These are phyloP conservation scores for Xylariaceae sp. DNA, from an alignment of 2,329 filamentous ascomycete genomes.

Conservation along the genomic window DNA sequence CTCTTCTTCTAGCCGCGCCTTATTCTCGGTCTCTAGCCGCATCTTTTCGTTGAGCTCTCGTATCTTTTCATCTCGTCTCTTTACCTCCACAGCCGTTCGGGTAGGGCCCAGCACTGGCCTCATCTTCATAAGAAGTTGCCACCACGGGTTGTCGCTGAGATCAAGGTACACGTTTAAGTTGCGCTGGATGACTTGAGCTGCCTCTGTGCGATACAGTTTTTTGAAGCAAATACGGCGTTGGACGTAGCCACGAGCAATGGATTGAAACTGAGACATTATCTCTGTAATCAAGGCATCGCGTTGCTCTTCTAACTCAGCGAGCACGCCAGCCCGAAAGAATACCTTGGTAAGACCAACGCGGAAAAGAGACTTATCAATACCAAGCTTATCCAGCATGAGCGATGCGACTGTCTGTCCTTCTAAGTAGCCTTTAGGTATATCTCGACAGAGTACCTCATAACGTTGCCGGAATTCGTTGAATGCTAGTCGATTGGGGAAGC, in stretches of 20 bases:
- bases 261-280: conserved; percentile 91
- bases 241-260: conserved; percentile 81
- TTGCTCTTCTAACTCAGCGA: conserved; percentile 94
- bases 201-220: conserved; percentile 87
- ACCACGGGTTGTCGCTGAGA: conserved; percentile 92
- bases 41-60: conserved; percentile 79
- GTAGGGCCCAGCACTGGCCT: conserved; percentile 90
- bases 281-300: conserved; percentile 87
- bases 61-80: conserved; percentile 91
- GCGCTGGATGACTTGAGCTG: conserved; percentile 86
- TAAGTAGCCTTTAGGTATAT: conserved; percentile 83
- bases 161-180: conserved; percentile 92
- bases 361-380: conserved; percentile 78
- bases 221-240: conserved; percentile 88
- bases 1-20: conserved; percentile 82
- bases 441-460: conserved; percentile 87
- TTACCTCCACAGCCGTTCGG: conserved; percentile 85
- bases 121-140: conserved; percentile 92
- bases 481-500: conserved; percentile 87
- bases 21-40: conserved; percentile 66
- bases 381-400: conserved; percentile 84
- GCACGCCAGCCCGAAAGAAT: conserved; percentile 92
- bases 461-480: conserved; percentile 93
- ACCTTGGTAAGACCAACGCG: conserved; percentile 95
- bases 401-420: conserved; percentile 82